phyloP scores from a whole-genome alignment of 306 rosid species.

The Rosa persica region DNA sequence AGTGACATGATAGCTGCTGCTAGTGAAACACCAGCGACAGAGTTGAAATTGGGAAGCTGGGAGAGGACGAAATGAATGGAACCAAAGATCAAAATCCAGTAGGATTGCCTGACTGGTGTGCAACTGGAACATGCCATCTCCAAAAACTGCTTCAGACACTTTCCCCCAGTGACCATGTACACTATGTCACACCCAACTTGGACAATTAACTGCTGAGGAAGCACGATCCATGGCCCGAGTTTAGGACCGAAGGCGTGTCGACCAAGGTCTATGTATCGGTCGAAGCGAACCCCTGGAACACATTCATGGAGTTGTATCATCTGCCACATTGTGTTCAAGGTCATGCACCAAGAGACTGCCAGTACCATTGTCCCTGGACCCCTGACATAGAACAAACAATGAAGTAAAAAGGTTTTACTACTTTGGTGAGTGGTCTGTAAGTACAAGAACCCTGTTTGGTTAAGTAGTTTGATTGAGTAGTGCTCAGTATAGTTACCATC shows the following conservation, averaged over 20 bases:
- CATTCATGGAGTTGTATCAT: slow-evolving; percentile 95
- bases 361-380: slow-evolving; percentile 75
- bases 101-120: slow-evolving; percentile 65
- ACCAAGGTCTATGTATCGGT: slow-evolving; percentile 83
- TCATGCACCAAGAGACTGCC: slow-evolving; percentile 72
- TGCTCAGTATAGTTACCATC: slow-evolving; percentile 59
- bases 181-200: slow-evolving; percentile 95
- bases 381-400: slow-evolving; percentile 43
- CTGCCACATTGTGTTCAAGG: slow-evolving; percentile 92
- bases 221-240: slow-evolving; percentile 88
- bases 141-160: slow-evolving; percentile 81
- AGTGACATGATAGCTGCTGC: slow-evolving; percentile 95
- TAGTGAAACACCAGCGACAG: slow-evolving; percentile 89
- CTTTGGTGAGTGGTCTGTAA: background rate
- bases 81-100: slow-evolving; percentile 89
- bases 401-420: background rate
- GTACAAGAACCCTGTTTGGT: background rate
- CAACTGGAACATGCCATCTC: slow-evolving; percentile 85
- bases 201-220: slow-evolving; percentile 84
- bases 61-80: slow-evolving; percentile 80
- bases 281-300: slow-evolving; percentile 82
- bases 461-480: background rate
- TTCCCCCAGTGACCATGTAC: slow-evolving; percentile 90
- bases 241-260: slow-evolving; percentile 81
- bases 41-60: slow-evolving; percentile 92